Evolutionary conservation across 2,329 filamentous ascomycete species (phyloP), one percentile per base, ranked within the genome.

Genomic region (Penicillium sp.): DNA sequence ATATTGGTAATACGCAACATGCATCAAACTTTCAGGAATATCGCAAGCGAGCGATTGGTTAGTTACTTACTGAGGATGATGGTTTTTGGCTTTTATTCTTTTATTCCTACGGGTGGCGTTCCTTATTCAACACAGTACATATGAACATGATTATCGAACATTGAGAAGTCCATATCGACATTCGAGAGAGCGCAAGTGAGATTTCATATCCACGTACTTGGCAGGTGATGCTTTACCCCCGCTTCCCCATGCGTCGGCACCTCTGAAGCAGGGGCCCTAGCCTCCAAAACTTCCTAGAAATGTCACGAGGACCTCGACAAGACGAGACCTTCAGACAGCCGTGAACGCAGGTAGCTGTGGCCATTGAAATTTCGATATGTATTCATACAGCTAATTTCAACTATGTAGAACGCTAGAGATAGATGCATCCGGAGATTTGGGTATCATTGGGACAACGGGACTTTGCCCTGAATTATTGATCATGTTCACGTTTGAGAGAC

Each of bases 1-100:
- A 57, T 24, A 40, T 43, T 13, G 62, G 64, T 11, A 61, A 62
- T 37, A 47, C 59, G 18, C 56, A 61, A 27, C 56, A 67, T 43
- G 59, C 66, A 37, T 68, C 69, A 2, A 79, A 70, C 52, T 81
- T 81, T 60, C 75, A 78, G 59, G 78, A 81, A 57, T 81, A 79
- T 68, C 74, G 77, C 52, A 76, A 70, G 43, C 75, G 74, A 51
- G 73, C 76, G 6, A 70, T 64, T 27, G 69, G 70, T 11, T 71
- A 60, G 50, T 27, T 47, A 11, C 22, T 41, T 55, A 22, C 14
- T 35, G 6, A 31, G 35, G n/a, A 2, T 11, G 6, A 13, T 4
- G 9, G 9, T 37, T 19, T 13, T 31, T 18, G 18, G 37, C 27
- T 10, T 24, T 37, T 14, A 11, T 51, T 27, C 27, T 10, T 24